Base-by-base conservation (phyloP, 257 asterid genomes). In the Coffea canephora region DNA sequence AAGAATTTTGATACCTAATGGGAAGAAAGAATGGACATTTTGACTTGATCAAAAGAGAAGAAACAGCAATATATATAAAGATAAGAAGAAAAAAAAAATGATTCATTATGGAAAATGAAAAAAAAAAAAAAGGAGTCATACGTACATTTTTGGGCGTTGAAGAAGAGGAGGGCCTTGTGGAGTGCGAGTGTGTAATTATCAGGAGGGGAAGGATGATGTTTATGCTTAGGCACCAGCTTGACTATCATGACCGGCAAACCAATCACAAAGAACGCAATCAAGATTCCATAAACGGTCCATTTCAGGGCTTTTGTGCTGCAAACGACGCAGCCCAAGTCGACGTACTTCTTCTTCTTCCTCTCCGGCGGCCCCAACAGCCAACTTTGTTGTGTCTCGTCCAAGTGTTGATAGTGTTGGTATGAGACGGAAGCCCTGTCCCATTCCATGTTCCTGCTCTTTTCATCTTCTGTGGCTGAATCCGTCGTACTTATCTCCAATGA, bases 141-240 rank as follows among this genome's bases (percentile, higher is more conserved):
- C 98, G 82, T 91, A 93, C 99, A 95, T 71, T 95, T 95, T 84
- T 95, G 98, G 77, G 99, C 97, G 86, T 95, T 86, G 97, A 95
- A 95, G 92, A 95, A 95, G 61, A 84, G 90, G 1, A 95, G 95
- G 15, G 97, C 97, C 69, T 86, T 87, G 55, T 54, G 90, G 25
- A 95, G 96, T 43, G 96, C 98, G 5, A 65, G 52, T 13, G 97
- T 78, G 87, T 93, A 95, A 71, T 91, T 83, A 83, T 93, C 98
- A 6, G 92, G 97, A 14, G 88, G 86, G 21, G 92, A 83, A 31
- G 94, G 92, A 7, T 25, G 77, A 0, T 65, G 54, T 34, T 83
- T 85, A 73, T 87, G 91, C 78, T 86, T 87, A 0, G 98, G 97
- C 75, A 88, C 8, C 0, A 87, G 18, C 19, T 89, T 89, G 0